Base-by-base conservation (phyloP, 495 filamentous ascomycete species). In the Hyaloscypha hepaticicola region DNA sequence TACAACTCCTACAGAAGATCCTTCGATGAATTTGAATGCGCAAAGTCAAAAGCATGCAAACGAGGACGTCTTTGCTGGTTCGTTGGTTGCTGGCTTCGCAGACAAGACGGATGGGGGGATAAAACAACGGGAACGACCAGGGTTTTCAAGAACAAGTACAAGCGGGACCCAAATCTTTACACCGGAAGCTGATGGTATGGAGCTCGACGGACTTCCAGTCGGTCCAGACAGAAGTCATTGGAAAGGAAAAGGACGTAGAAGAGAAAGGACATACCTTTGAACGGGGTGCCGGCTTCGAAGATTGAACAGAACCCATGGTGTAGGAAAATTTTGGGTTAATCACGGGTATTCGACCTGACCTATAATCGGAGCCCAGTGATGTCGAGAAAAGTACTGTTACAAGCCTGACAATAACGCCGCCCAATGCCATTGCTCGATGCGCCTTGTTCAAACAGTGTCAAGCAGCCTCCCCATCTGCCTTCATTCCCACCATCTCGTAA, bases 401-500 rank as follows among this genome's bases (percentile, higher is more conserved):
- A 65, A 53, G 27, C 31, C 45, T 41, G 28, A 33, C 33, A 61
- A 51, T 31, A 61, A 69, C 61, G 61, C 66, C 61, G 26, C 49
- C 45, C 49, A 58, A 65, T 61, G 57, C 33, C 67, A 56, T 60
- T n/a, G 12, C 49, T 59, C 24, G 49, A 33, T 45, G 11, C 29
- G n/a, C 29, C 27, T 55, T 45, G 21, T 55, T 65, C 27, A 58
- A 49, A 61, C 63, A 57, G 1, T 26, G 34, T 61, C 45, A 61
- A 33, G 58, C 26, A 25, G 27, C 55, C 55, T 34, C 64, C 16
- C 48, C 48, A 28, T 66, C 63, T 75, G 78, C 33, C 63, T 80
- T 83, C 82, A 88, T 82, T 12, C 77, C 80, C 58, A 89, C 87
- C 92, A 96, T 89, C 76, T 96, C 92, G 77, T 96, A 97, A 63